Evolutionary conservation across 192 early-diverging fungal species (phyloP), one percentile per base, ranked within the genome.

Genomic region (Radiomyces spectabilis): DNA sequence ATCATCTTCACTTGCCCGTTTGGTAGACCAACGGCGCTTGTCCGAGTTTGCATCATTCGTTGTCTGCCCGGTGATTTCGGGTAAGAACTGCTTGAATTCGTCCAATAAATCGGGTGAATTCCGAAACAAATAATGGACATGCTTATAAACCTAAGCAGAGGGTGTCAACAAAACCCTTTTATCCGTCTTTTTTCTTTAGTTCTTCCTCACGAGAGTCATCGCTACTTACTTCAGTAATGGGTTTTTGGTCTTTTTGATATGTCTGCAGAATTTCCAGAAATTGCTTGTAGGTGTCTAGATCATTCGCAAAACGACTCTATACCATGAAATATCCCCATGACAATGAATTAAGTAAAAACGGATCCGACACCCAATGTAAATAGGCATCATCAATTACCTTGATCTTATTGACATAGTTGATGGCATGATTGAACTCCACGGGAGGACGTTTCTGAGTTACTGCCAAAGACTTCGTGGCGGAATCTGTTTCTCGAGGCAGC

Each of bases 351-450:
- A n/a, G n/a, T n/a, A n/a, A n/a, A n/a, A n/a, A n/a, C n/a, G n/a
- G n/a, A n/a, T n/a, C n/a, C n/a, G n/a, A n/a, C n/a, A n/a, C n/a
- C n/a, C n/a, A n/a, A n/a, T n/a, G n/a, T n/a, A n/a, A n/a, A n/a
- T n/a, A n/a, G 35, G 9, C 35, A n/a, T n/a, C n/a, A n/a, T 37
- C 35, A 37, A 8, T 8, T 25, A 48, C 46, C 46, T 98, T 98
- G 61, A 98, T 95, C 71, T 97, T 96, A 72, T 97, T 97, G 7
- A 99, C 96, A 68, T 97, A 99, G 63, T 91, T 97, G 33, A 99
- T 99, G 8, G 96, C 96, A 64, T 97, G 91, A 53, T 91, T 87
- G 54, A 99, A 99, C 59, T 99, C 96, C 15, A 97, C 85, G 0
- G 92, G 90, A 34, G 80, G 77, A 24, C 57, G 57, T 24, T 55